These are phyloP conservation scores for Trichophyton equinum DNA, from an alignment of 2,329 filamentous ascomycete species.

Conservation along the genomic window DNA sequence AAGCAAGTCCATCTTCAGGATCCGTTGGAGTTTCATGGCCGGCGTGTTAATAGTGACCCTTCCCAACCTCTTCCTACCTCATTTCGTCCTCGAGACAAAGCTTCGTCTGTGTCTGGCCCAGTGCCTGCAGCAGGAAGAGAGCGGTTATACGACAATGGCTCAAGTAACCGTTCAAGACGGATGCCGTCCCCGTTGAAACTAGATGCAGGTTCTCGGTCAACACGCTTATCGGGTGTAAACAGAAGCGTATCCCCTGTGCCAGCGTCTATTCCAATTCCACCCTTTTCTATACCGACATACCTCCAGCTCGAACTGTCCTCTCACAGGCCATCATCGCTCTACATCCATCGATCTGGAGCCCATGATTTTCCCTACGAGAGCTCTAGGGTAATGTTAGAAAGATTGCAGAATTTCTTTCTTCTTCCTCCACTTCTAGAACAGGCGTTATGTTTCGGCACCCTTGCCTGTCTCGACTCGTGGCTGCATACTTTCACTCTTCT, in stretches of 20 bases:
- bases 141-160: conserved; percentile 22
- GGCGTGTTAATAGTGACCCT: conserved; percentile 6
- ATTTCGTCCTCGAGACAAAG: conserved; percentile 21
- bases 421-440: conserved; percentile 72
- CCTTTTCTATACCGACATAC: conserved; percentile 51
- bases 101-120: conserved; percentile 20
- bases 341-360: conserved; percentile 47
- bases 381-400: conserved; percentile 79
- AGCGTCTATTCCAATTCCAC: conserved; percentile 45
- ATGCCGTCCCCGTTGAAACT: not conserved
- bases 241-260: conserved; percentile 36
- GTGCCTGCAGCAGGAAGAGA: conserved; percentile 22
- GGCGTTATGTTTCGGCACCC: conserved; percentile 71
- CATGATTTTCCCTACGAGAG: conserved; percentile 74
- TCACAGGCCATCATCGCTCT: conserved; percentile 47
- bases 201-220: not conserved
- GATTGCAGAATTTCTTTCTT: conserved; percentile 75
- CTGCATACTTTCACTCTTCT: conserved; percentile 93
- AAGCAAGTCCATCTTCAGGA: conserved; percentile 19
- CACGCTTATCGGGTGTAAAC: conserved; percentile 1
- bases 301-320: conserved; percentile 53
- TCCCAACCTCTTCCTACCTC: conserved; percentile 12
- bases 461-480: conserved; percentile 92
- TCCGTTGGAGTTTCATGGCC: conserved; percentile 16
- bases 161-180: conserved; percentile 22